Conservation (phyloP, 495 filamentous ascomycete genomes). For the Rhypophila decipiens region DNA sequence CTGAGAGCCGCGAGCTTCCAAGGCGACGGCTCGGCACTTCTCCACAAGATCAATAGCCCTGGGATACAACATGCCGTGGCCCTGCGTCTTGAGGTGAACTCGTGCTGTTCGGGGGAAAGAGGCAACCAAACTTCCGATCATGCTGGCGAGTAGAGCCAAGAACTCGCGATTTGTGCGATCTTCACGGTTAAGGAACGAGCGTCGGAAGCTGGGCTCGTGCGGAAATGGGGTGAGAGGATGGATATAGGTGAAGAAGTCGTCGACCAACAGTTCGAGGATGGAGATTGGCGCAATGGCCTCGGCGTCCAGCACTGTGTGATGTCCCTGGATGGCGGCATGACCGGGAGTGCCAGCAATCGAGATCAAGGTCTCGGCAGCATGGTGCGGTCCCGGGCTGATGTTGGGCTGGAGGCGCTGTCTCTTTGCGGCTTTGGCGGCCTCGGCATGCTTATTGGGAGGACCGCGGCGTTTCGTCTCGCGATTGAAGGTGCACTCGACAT, state of each 20-base stretch:
- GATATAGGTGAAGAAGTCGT: conserved; percentile 88
- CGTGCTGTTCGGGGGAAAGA: conserved; percentile 77
- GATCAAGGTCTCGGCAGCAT: conserved; percentile 43
- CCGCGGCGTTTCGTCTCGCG: conserved; percentile 73
- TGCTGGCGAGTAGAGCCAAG: conserved; percentile 70
- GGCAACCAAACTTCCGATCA: conserved; percentile 70
- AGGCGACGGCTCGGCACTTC: conserved; percentile 64
- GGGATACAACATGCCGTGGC: conserved; percentile 53
- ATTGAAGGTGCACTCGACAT: conserved; percentile 79
- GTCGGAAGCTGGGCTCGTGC: conserved; percentile 78
- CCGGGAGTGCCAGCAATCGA: conserved; percentile 27
- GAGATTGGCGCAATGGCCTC: conserved; percentile 70
- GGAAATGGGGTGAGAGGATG: conserved; percentile 82
- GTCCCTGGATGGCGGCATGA: conserved; percentile 19
- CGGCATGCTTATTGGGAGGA: conserved; percentile 79
- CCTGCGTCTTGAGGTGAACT: conserved; percentile 61
- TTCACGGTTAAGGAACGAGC: conserved; percentile 61
- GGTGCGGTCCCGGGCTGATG: conserved; percentile 31
- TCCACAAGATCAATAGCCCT: conserved; percentile 67
- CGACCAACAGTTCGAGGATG: conserved; percentile 61
- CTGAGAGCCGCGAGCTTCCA: conserved; percentile 61
- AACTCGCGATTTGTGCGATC: conserved; percentile 64
- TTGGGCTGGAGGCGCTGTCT: conserved; percentile 49
- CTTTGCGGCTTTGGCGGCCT: conserved; percentile 59
- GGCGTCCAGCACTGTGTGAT: too few species aligned